phyloP scores from a whole-genome alignment of 202 grass and related monocot genomes.

The Saccharum hybrid region DNA sequence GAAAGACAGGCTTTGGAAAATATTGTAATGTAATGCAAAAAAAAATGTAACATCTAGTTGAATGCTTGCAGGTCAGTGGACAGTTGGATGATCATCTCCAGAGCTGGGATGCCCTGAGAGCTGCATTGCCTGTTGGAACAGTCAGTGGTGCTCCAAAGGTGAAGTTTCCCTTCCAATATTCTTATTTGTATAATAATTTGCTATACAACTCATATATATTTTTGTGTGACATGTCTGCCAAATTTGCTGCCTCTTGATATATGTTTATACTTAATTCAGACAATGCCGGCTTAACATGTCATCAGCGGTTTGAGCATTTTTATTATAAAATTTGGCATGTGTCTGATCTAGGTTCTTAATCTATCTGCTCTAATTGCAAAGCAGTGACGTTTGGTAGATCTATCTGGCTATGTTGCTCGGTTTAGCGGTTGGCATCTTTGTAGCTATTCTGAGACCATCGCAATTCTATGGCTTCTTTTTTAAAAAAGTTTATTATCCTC shows the following conservation, averaged over 20 bases:
- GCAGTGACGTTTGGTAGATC: too few species aligned
- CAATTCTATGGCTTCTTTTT: too few species aligned
- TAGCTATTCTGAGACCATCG: too few species aligned
- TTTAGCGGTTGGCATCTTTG: too few species aligned
- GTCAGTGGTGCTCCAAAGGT: slow-evolving; percentile 99
- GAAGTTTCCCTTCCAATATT: slow-evolving; percentile 29
- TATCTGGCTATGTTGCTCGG: too few species aligned
- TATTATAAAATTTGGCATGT: too few species aligned
- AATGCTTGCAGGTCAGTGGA: slow-evolving; percentile 74
- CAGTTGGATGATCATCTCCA: slow-evolving; percentile 73
- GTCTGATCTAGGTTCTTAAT: too few species aligned
- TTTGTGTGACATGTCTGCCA: slow-evolving; percentile 6
- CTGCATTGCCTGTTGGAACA: slow-evolving; percentile 94
- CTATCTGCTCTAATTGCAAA: too few species aligned
- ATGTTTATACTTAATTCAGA: background rate
- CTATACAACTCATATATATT: background rate
- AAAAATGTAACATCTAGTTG: slow-evolving; percentile 30
- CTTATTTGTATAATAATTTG: slow-evolving; percentile 7
- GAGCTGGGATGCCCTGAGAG: slow-evolving; percentile 91
- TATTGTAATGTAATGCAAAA: background rate
- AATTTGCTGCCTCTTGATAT: background rate
- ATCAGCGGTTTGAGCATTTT: background rate
- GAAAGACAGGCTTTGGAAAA: background rate
- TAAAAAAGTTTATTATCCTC: too few species aligned
- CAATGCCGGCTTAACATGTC: background rate